Evolutionary conservation across 2,329 filamentous ascomycete species (phyloP).

Genomic region (Neofusicoccum umdonicola): DNA sequence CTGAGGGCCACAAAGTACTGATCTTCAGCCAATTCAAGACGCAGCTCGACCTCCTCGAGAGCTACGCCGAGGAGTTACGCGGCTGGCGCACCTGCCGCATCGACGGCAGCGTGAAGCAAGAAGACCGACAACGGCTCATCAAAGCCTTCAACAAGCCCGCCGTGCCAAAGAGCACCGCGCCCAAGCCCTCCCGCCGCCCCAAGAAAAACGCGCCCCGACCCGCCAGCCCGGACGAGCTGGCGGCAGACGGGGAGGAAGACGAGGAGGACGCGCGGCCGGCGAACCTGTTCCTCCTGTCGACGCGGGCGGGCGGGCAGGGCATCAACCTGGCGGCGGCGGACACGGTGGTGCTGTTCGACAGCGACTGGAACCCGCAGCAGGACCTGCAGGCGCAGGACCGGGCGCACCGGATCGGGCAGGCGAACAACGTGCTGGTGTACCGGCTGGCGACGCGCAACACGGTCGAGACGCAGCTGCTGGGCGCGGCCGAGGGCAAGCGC

Average conservation of each 20-base stretch:
- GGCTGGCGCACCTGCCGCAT: conserved; percentile 84
- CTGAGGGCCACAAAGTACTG: conserved; percentile 79
- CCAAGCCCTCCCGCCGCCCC: not conserved
- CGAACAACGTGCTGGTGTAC: conserved; percentile 86
- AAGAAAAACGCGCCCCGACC: conserved; percentile 7
- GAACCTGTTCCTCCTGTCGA: conserved; percentile 84
- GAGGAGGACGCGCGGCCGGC: conserved; percentile 42
- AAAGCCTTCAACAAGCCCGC: conserved; percentile 47
- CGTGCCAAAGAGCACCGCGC: conserved; percentile 29
- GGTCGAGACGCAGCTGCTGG: conserved; percentile 81
- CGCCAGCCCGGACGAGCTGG: conserved; percentile 21
- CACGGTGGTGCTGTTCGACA: conserved; percentile 89
- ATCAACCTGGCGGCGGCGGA: conserved; percentile 93
- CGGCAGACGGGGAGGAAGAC: not conserved
- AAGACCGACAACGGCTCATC: conserved; percentile 49
- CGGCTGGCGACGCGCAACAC: conserved; percentile 90
- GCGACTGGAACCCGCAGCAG: conserved; percentile 93
- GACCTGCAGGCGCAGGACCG: conserved; percentile 96
- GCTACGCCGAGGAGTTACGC: conserved; percentile 77
- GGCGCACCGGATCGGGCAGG: conserved; percentile 92
- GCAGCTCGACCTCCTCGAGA: conserved; percentile 84
- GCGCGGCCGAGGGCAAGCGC: conserved; percentile 87
- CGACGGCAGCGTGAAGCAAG: conserved; percentile 80
- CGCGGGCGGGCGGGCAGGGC: conserved; percentile 87
- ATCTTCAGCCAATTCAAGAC: conserved; percentile 98